Conservation (phyloP, 2,329 filamentous ascomycete species). For the Fusarium robinianum region DNA sequence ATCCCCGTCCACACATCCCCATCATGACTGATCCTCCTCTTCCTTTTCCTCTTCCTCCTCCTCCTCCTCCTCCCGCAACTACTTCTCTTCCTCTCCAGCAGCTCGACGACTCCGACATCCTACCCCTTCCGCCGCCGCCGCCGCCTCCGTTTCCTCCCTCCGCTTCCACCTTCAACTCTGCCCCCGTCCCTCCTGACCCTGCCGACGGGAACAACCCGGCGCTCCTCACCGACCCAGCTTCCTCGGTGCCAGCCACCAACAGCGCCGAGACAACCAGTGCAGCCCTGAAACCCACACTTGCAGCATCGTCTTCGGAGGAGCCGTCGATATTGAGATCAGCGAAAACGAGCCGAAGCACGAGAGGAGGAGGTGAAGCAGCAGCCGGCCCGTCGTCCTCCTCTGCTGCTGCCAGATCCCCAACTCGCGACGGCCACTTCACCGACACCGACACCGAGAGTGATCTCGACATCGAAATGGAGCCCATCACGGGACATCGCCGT, state of each 20-base stretch:
- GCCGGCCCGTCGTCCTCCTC: slow-evolving; percentile 26
- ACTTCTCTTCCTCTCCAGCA: slow-evolving; percentile 22
- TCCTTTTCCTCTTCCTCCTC: no score
- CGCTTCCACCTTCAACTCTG: slow-evolving; percentile 11
- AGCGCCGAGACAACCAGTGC: neutral
- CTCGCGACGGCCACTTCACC: slow-evolving; percentile 46
- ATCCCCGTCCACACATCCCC: no score
- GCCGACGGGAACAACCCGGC: slow-evolving; percentile 2
- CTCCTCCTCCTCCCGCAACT: no score
- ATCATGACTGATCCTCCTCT: slow-evolving; percentile 27
- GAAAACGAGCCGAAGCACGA: slow-evolving; percentile 8
- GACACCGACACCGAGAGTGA: slow-evolving; percentile 26
- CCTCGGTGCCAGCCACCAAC: slow-evolving; percentile 9
- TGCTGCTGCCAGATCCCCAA: slow-evolving; percentile 15
- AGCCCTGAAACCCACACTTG: slow-evolving; percentile 8
- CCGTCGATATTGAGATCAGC: slow-evolving; percentile 16
- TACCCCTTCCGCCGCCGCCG: slow-evolving; percentile 10
- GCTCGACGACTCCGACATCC: slow-evolving; percentile 11
- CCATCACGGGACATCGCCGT: slow-evolving; percentile 58
- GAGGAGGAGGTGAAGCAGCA: slow-evolving; percentile 20
- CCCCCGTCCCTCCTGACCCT: slow-evolving; percentile 14
- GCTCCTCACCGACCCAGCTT: slow-evolving; percentile 15
- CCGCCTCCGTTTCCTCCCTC: slow-evolving; percentile 3
- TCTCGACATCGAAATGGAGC: slow-evolving; percentile 61
- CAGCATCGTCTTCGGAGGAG: slow-evolving; percentile 5